Percentiles rank a stretch among this genome's conserved stretches.
Conservation (phyloP, 2,329 filamentous ascomycete genomes). For the Fusarium sp. region DNA sequence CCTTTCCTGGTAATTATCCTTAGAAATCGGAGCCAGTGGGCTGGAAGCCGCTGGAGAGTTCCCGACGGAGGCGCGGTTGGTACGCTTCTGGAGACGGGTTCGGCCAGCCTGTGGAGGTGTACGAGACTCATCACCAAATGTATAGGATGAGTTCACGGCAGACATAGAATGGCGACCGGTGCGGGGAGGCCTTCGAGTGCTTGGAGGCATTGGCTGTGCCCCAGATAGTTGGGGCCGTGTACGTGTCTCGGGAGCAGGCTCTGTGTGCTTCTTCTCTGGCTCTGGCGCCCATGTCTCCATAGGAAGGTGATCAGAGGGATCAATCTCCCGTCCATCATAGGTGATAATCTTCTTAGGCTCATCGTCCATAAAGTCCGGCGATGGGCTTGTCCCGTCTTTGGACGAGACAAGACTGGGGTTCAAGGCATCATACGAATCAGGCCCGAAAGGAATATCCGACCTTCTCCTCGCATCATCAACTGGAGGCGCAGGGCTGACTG, state of each 20-base stretch:
- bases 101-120: constrained; percentile 60
- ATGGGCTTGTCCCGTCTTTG: constrained; percentile 54
- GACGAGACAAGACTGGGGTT: constrained; percentile 70
- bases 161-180: constrained; percentile 66
- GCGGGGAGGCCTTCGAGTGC: constrained; percentile 67
- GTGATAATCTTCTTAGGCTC: constrained; percentile 79
- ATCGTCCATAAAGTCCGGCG: constrained; percentile 60
- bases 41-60: constrained; percentile 59
- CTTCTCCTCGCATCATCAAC: constrained; percentile 64
- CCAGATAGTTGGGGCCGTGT: constrained; percentile 66
- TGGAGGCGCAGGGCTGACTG: constrained; percentile 78
- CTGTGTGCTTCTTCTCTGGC: constrained; percentile 68
- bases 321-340: constrained; percentile 81
- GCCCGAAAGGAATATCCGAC: constrained; percentile 79
- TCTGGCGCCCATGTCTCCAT: constrained; percentile 85
- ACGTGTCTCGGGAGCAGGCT: constrained; percentile 52
- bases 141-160: constrained; percentile 53
- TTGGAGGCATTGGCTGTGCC: constrained; percentile 66
- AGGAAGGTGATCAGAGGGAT: constrained; percentile 85
- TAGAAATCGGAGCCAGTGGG: constrained; percentile 68
- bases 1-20: constrained; percentile 66
- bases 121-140: constrained; percentile 53
- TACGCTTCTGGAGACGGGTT: constrained; percentile 77
- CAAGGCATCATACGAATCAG: constrained; percentile 81
- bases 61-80: constrained; percentile 61